Base-by-base conservation (phyloP, 768 basidiomycete genomes). In the Cubamyces sp. region DNA sequence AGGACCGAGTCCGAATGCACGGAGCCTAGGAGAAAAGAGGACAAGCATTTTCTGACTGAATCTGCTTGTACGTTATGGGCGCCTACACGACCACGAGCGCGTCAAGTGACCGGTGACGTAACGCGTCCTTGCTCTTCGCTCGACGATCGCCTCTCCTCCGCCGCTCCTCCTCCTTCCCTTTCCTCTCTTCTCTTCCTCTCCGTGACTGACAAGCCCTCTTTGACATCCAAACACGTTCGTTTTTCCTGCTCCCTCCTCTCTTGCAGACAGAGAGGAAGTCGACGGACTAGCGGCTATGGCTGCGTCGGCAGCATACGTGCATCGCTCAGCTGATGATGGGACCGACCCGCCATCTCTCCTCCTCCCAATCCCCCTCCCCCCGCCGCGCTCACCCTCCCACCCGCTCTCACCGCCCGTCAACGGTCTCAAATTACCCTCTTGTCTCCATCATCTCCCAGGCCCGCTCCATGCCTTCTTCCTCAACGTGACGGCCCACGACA, bases 51-150 rank as follows among this genome's bases (percentile, higher is more conserved):
- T 42, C 41, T 42, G 23, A 23, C 28, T 18, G 25, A 26, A 28
- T 28, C 25, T 4, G 12, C 46, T 5, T 23, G 47, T n/a, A 28
- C 26, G 40, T 51, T 26, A 50, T 54, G 45, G 52, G 60, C 60
- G 60, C n/a, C 28, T 54, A 41, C 53, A 14, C 16, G 19, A 19
- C 9, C 34, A 15, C 25, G 21, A 5, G 43, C 23, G 40, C 23
- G 56, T 60, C 58, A 60, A 46, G 50, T 60, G 58, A 52, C 43
- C 52, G 4, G 51, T 61, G 60, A 61, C 53, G 60, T 54, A 48
- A 54, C 60, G 60, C 60, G 52, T 61, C 46, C 51, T 51, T 14
- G 25, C 42, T 54, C 39, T 39, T 48, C 58, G 1, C 25, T 39
- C 47, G 12, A 15, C 30, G 45, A 12, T 25, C 42, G 30, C 25